A percentile compares a stretch with the other conserved stretches of the same genome.
Evolutionary conservation across 371 early-diverging fungal genomes (phyloP).

Genomic region (Lichtheimia ornata): DNA sequence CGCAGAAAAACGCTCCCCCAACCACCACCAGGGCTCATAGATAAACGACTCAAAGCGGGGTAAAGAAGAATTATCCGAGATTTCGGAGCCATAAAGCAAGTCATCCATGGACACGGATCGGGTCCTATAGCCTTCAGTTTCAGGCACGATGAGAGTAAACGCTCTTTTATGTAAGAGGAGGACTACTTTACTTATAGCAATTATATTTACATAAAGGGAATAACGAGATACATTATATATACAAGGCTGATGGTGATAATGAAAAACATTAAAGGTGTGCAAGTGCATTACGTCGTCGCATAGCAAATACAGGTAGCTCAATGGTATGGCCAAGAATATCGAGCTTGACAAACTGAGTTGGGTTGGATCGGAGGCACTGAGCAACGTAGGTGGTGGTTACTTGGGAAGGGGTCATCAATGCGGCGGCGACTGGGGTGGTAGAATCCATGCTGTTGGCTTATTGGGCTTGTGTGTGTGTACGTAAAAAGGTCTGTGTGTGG

Average conservation of each 20-base stretch:
- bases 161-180: background rate
- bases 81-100: too few relatives aligned
- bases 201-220: background rate
- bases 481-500: too few relatives aligned
- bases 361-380: conserved; percentile 14
- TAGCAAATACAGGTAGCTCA: conserved; percentile 14
- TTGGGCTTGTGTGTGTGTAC: too few relatives aligned
- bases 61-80: too few relatives aligned
- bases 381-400: conserved; percentile 12
- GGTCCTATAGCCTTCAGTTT: too few relatives aligned
- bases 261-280: background rate
- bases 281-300: conserved; percentile 20
- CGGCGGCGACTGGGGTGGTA: too few relatives aligned
- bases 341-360: conserved; percentile 2
- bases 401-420: conserved; percentile 9
- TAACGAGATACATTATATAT: background rate
- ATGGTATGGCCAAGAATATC: conserved; percentile 2
- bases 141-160: background rate
- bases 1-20: too few relatives aligned
- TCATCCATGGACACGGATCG: too few relatives aligned
- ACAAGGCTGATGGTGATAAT: background rate
- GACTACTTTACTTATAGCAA: background rate
- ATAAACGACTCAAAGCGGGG: too few relatives aligned
- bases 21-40: too few relatives aligned
- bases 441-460: too few relatives aligned